Base-by-base conservation (phyloP, 176 grass and related monocot genomes). In the Bonia amplexicaulis region DNA sequence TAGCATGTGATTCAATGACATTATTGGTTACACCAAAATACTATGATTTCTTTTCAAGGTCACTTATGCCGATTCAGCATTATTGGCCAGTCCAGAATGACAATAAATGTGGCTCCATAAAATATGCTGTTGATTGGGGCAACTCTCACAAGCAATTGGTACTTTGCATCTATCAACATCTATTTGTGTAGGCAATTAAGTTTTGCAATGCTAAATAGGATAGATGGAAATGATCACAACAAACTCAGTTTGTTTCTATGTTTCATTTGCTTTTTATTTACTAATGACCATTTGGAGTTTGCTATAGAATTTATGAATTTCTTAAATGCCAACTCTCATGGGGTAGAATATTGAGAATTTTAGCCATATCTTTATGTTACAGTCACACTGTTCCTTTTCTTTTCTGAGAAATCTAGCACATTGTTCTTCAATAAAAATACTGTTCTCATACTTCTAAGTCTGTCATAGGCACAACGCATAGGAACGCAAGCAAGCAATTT, bases 121-220 rank as follows among this genome's bases (percentile, higher is more conserved):
- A 99, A 61, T 92, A 86, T 81, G 96, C 93, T 62, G 96, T 99
- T 54, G 84, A 96, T 7, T 99, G 93, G 91, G 96, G 93, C 75
- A 99, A 99, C 67, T 96, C 89, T 64, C 91, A 96, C 69, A 92
- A 92, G 71, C 69, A 88, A 91, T 73, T 82, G 96, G 96, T 96
- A 90, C 0, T 10, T 48, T 69, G 9, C 27, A 7, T 81, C 51
- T 55, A 51, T 22, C 58, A 62, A 62, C 51, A 57, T 85, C 54
- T 62, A 87, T 11, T 20, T 69, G 22, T 70, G 80, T 37, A n/a
- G 37, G 2, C 7, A 53, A 26, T 60, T 19, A 54, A 7, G 6
- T 63, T 77, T 69, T 46, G 44, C 9, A 62, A 14, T 35, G 48
- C 48, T 83, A 67, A 86, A 59, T 5, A 67, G 46, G 13, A 25